Percentiles rank a stretch among this genome's conserved stretches.
Evolutionary conservation across 2,329 filamentous ascomycete genomes (phyloP).

Genomic region (Clarireedia paspali): DNA sequence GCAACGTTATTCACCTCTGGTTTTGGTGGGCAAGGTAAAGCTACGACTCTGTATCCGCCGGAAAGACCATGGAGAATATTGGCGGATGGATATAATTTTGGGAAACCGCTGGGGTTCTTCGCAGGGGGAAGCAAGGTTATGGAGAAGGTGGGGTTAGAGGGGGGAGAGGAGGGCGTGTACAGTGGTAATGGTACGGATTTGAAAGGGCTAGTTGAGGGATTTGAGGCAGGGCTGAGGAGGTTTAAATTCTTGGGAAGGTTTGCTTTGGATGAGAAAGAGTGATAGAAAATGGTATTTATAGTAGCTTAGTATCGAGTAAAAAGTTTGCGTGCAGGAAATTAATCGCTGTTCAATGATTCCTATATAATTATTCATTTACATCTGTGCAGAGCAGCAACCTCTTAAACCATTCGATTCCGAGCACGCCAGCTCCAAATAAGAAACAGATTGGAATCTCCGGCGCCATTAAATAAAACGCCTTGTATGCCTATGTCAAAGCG

Average conservation of each 20-base stretch:
- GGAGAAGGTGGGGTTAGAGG: conserved; percentile 19
- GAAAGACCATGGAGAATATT: conserved; percentile 19
- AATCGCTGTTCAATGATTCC: too few species aligned
- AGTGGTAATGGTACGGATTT: conserved; percentile 14
- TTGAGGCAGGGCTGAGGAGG: conserved; percentile 52
- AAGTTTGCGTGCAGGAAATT: too few species aligned
- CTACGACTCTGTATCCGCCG: not conserved
- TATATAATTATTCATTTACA: too few species aligned
- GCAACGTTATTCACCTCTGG: conserved; percentile 5
- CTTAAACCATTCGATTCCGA: too few species aligned
- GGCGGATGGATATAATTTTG: not conserved
- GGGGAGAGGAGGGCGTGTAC: not conserved
- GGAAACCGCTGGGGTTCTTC: not conserved
- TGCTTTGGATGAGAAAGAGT: conserved; percentile 38
- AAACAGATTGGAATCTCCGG: too few species aligned
- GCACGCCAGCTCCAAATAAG: too few species aligned
- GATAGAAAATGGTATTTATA: too few species aligned
- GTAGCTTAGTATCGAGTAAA: too few species aligned
- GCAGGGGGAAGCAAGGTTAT: not conserved
- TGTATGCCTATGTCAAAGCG: too few species aligned
- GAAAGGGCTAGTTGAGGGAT: conserved; percentile 33
- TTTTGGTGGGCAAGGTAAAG: not conserved
- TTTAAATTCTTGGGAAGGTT: conserved; percentile 63
- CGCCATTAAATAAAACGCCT: too few species aligned
- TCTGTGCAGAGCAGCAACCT: too few species aligned